Percentiles rank a stretch among this genome's conserved stretches.
These are phyloP conservation scores for Penicillium coprophilum DNA, from an alignment of 495 filamentous ascomycete species.

Conservation along the genomic window DNA sequence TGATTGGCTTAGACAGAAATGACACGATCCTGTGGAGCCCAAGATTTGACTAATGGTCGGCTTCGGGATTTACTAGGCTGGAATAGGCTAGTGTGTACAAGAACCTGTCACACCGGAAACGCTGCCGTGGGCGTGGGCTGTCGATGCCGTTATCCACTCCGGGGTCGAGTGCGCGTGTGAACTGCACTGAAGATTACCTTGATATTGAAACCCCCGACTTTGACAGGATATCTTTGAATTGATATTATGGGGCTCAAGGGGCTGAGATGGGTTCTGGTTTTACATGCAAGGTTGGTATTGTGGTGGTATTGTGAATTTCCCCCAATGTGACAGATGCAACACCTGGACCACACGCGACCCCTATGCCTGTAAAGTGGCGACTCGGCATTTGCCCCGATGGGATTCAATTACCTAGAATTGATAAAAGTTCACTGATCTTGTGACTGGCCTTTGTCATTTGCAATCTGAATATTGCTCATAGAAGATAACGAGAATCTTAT, in stretches of 20 bases:
- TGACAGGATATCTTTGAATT: not conserved
- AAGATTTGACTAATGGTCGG: conserved; percentile 15
- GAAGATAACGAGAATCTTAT: not conserved
- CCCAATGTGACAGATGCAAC: conserved; percentile 9
- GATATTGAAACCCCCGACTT: not conserved
- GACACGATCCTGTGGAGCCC: conserved; percentile 27
- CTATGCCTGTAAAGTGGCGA: conserved; percentile 13
- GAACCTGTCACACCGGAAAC: conserved; percentile 17
- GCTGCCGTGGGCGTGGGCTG: conserved; percentile 1
- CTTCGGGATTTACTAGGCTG: conserved; percentile 20
- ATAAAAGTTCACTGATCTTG: not conserved
- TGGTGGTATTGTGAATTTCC: conserved; percentile 1
- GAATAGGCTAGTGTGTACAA: conserved; percentile 13
- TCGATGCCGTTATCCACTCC: conserved; percentile 12
- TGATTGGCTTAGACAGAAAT: conserved; percentile 17
- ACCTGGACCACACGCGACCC: not conserved
- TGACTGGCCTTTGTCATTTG: not conserved
- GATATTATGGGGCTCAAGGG: conserved; percentile 5
- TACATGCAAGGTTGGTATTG: conserved; percentile 14
- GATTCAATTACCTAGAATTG: conserved; percentile 1
- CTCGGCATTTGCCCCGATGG: conserved; percentile 9
- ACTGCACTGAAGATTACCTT: conserved; percentile 13
- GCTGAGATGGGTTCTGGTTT: not conserved
- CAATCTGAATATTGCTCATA: not conserved
- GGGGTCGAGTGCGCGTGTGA: conserved; percentile 21